Conservation (phyloP, 805 yeast genomes). For the Candida montana region DNA sequence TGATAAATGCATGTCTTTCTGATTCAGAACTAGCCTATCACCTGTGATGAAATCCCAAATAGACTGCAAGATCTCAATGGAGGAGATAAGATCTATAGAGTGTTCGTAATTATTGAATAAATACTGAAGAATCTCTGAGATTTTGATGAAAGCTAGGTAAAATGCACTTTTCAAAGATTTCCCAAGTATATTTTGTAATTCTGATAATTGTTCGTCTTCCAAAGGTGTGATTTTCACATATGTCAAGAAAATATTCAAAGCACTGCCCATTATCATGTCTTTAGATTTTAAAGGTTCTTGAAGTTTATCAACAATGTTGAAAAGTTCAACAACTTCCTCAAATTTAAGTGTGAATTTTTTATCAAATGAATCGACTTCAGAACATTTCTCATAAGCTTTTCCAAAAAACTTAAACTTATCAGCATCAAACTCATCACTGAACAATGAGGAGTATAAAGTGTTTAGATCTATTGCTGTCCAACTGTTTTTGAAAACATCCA, state of each 20-base stretch:
- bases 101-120: constrained; percentile 14
- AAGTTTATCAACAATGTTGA: not conserved
- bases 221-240: constrained; percentile 21
- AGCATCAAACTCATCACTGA: constrained; percentile 14
- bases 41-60: constrained; percentile 57
- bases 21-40: constrained; percentile 59
- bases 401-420: constrained; percentile 28
- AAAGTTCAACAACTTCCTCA: constrained; percentile 12
- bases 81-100: constrained; percentile 15
- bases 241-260: constrained; percentile 20
- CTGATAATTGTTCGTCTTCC: constrained; percentile 13
- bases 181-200: constrained; percentile 16
- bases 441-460: constrained; percentile 14
- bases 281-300: constrained; percentile 23
- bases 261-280: constrained; percentile 26
- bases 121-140: constrained; percentile 15
- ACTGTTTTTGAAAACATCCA: constrained; percentile 24
- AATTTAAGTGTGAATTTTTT: constrained; percentile 6
- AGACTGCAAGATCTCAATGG: constrained; percentile 32
- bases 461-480: constrained; percentile 23
- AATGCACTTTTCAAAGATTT: constrained; percentile 13
- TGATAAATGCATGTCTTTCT: constrained; percentile 53
- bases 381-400: constrained; percentile 15
- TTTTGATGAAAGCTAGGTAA: constrained; percentile 9
- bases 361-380: constrained; percentile 10